These are phyloP conservation scores for Collybiopsis luxurians DNA, from an alignment of 768 basidiomycete genomes.

Conservation along the genomic window DNA sequence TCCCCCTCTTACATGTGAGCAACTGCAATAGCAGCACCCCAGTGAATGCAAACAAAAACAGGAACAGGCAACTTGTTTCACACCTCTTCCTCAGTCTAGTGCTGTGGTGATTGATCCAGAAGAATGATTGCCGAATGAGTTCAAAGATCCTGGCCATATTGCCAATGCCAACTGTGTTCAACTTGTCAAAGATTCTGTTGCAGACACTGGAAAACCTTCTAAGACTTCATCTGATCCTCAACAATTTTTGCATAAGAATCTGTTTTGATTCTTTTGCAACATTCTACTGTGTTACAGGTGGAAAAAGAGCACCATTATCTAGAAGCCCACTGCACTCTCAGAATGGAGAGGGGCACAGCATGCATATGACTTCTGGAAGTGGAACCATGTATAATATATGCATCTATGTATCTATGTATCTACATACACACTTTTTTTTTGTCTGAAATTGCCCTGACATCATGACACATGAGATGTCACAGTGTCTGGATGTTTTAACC, in stretches of 20 bases:
- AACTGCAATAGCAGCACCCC: slow-evolving; percentile 22
- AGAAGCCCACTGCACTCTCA: too few relatives aligned
- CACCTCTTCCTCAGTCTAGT: neutral
- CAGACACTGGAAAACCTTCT: neutral
- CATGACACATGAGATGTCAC: too few relatives aligned
- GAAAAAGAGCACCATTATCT: slow-evolving; percentile 36
- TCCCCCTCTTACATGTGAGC: slow-evolving; percentile 33
- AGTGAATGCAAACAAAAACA: slow-evolving; percentile 16
- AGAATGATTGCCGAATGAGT: slow-evolving; percentile 7
- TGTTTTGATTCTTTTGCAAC: neutral
- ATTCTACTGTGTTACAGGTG: slow-evolving; percentile 24
- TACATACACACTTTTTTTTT: too few relatives aligned
- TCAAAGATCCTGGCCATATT: neutral
- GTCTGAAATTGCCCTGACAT: too few relatives aligned
- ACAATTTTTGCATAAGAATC: neutral
- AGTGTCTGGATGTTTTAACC: too few relatives aligned
- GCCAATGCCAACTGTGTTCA: neutral
- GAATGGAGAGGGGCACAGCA: too few relatives aligned
- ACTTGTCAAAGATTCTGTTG: neutral
- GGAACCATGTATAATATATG: too few relatives aligned
- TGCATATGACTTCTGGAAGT: too few relatives aligned
- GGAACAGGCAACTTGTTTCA: slow-evolving; percentile 1
- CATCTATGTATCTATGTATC: too few relatives aligned
- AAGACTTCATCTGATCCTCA: neutral
- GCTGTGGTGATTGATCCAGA: neutral